Percentiles rank a stretch among this genome's conserved stretches.
phyloP scores from a whole-genome alignment of 2,329 filamentous ascomycete genomes.

The Fusarium temperatum region DNA sequence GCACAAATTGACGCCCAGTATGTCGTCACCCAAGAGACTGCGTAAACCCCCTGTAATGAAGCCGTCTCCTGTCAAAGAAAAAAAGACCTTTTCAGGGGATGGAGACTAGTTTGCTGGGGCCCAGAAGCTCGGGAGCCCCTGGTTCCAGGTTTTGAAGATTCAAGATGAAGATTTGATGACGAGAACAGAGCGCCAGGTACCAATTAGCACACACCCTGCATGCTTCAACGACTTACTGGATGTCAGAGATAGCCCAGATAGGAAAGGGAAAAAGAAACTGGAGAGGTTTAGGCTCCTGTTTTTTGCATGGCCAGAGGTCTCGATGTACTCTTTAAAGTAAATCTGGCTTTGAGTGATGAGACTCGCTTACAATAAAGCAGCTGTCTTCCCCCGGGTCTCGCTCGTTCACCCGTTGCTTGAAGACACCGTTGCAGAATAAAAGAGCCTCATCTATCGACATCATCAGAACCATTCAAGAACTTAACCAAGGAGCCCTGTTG shows the following conservation, averaged over 20 bases:
- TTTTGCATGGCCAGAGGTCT: slow-evolving; percentile 17
- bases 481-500: background rate
- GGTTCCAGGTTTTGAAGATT: slow-evolving; percentile 34
- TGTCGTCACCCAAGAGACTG: slow-evolving; percentile 33
- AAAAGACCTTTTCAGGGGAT: slow-evolving; percentile 14
- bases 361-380: slow-evolving; percentile 29
- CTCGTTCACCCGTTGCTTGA: background rate
- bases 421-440: background rate
- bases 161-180: slow-evolving; percentile 32
- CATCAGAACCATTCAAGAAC: background rate
- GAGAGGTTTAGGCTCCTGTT: slow-evolving; percentile 12
- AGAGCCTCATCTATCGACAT: background rate
- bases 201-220: slow-evolving; percentile 6
- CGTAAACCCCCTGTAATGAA: slow-evolving; percentile 29
- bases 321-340: background rate
- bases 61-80: slow-evolving; percentile 36
- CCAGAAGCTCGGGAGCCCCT: slow-evolving; percentile 22
- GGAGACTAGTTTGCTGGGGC: slow-evolving; percentile 2
- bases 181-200: slow-evolving; percentile 4
- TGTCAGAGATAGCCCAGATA: slow-evolving; percentile 8
- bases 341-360: slow-evolving; percentile 24
- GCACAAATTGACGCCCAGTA: slow-evolving; percentile 19
- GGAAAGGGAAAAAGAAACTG: slow-evolving; percentile 5
- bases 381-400: background rate
- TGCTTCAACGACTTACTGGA: background rate